A percentile compares a stretch with the other conserved stretches of the same genome.
Conservation (phyloP, 1,139 yeast genomes). For the Candida pseudoviswanathii region DNA sequence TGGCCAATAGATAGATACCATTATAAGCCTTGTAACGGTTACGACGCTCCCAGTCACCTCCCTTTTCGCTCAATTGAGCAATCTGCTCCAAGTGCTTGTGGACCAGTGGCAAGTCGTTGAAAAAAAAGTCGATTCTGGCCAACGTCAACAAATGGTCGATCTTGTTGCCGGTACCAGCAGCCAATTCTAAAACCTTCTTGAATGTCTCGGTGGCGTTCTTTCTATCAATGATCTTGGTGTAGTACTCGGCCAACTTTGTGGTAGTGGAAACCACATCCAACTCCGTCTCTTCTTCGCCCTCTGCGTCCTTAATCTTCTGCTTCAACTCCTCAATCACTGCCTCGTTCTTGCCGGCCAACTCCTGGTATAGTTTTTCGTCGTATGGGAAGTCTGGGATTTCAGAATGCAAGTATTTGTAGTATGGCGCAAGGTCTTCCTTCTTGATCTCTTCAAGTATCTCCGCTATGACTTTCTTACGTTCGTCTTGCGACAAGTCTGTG, state of each 20-base stretch:
- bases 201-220: conserved; percentile 72
- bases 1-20: conserved; percentile 82
- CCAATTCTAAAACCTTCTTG: conserved; percentile 72
- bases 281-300: conserved; percentile 89
- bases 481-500: conserved; percentile 28
- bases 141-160: conserved; percentile 84
- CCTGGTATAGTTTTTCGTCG: conserved; percentile 59
- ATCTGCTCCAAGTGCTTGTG: conserved; percentile 76
- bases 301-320: conserved; percentile 68
- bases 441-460: conserved; percentile 58
- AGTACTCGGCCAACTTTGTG: conserved; percentile 83
- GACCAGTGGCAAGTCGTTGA: conserved; percentile 71
- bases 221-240: conserved; percentile 81
- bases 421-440: conserved; percentile 76
- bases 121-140: conserved; percentile 85
- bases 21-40: conserved; percentile 90
- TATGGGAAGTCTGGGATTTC: conserved; percentile 52
- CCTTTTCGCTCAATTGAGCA: conserved; percentile 80
- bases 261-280: conserved; percentile 77
- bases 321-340: conserved; percentile 58
- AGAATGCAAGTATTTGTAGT: conserved; percentile 67
- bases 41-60: conserved; percentile 99
- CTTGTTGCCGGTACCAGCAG: conserved; percentile 87
- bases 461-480: conserved; percentile 39
- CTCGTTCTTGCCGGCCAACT: conserved; percentile 56